Percentiles rank a stretch among this genome's conserved stretches.
phyloP scores from a whole-genome alignment of 371 early-diverging fungal species.

The Rhizomucor pusillus region DNA sequence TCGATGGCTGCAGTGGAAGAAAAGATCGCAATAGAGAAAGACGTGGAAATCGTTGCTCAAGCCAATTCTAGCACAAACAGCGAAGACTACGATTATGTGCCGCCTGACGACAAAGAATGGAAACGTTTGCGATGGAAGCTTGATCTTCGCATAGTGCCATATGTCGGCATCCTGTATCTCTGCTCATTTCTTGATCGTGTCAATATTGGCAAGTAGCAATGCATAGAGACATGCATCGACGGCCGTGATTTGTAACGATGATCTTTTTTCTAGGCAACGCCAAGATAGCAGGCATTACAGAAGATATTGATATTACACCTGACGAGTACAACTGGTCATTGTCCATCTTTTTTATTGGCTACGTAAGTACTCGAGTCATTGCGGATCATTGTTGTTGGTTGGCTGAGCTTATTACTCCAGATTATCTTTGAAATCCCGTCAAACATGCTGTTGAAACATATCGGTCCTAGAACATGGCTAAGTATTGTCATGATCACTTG shows the following conservation, averaged over 20 bases:
- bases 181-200: constrained; percentile 54
- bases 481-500: constrained; percentile 56
- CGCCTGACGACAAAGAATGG: constrained; percentile 7
- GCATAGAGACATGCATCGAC: not conserved
- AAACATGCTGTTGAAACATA: constrained; percentile 64
- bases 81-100: not conserved
- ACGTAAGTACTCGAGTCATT: constrained; percentile 30
- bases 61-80: too few relatives aligned
- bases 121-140: constrained; percentile 16
- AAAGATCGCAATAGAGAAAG: too few relatives aligned
- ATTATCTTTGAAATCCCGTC: constrained; percentile 70
- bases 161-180: constrained; percentile 48
- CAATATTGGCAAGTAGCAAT: constrained; percentile 37
- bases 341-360: constrained; percentile 65
- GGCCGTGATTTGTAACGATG: not conserved
- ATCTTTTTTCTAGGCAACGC: constrained; percentile 43
- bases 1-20: too few relatives aligned
- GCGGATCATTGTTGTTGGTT: not conserved
- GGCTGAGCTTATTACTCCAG: constrained; percentile 17
- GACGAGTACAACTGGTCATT: constrained; percentile 55
- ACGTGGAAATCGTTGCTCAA: too few relatives aligned
- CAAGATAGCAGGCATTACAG: constrained; percentile 50
- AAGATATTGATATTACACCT: constrained; percentile 39
- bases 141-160: constrained; percentile 22
- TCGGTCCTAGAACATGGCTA: constrained; percentile 71